Evolutionary conservation across 2,329 filamentous ascomycete species (phyloP), one percentile per base, ranked within the genome.

Genomic region (Apiospora koreana): DNA sequence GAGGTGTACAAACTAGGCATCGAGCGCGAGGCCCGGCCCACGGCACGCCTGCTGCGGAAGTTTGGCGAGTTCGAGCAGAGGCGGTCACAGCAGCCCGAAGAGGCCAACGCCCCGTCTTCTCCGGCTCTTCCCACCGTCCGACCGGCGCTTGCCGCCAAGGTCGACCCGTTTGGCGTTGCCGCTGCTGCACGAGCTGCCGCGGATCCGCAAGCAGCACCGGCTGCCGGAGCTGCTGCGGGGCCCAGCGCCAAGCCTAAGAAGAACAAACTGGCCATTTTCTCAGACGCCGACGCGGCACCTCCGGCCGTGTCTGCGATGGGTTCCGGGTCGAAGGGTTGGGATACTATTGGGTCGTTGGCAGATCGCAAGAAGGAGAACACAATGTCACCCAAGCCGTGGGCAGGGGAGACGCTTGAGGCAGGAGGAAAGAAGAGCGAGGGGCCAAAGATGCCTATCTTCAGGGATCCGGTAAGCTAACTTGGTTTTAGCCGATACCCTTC

Each of bases 301-400:
- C 87, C 89, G 16, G 86, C 85, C 70, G 85, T 87, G 79, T 87
- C 84, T 70, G 86, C 85, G 70, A 84, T 84, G 18, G 84, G 83
- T 3, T 83, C 85, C 12, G 83, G 83, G 58, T 86, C 90, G 1
- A 93, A 91, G 79, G 95, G 94, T 2, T 98, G 96, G 95, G 94
- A 98, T 74, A 95, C 86, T 72, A 97, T 99, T 78, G 95, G 93
- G 41, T 94, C 94, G 1, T 83, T 98, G 71, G 88, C 91, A 67
- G 93, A 97, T 72, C 89, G 96, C 67, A 97, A 94, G 86, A 99
- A 98, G 86, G 96, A 99, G 81, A 99, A 99, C 78, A 86, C 87
- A 8, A 84, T 95, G 74, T 94, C 95, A 79, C 90, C 95, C 14
- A 95, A 92, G 79, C 94, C 95, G 25, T 98, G 95, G 96, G 92